These are phyloP conservation scores for Daedalea quercina DNA, from an alignment of 768 basidiomycete genomes.

Conservation along the genomic window DNA sequence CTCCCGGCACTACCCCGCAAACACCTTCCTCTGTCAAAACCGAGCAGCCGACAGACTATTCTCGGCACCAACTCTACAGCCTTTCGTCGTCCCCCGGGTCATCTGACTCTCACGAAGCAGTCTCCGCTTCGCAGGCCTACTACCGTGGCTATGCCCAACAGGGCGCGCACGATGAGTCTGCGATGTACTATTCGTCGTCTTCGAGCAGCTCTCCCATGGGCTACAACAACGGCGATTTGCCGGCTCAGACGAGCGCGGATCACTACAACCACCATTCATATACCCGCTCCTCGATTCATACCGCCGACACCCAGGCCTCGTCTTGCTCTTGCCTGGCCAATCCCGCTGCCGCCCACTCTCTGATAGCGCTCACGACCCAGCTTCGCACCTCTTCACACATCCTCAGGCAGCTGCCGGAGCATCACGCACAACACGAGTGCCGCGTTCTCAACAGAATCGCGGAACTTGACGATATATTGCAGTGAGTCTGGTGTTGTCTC, in stretches of 20 bases:
- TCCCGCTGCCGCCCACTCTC: constrained; percentile 50
- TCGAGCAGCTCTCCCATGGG: constrained; percentile 21
- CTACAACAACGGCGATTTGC: constrained; percentile 11
- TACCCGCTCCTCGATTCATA: constrained; percentile 14
- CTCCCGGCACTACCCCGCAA: constrained; percentile 6
- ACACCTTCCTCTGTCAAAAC: constrained; percentile 34
- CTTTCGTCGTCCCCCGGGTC: constrained; percentile 29
- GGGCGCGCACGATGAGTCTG: constrained; percentile 11
- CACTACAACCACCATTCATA: constrained; percentile 22
- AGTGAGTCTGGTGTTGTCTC: constrained; percentile 41
- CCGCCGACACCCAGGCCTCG: constrained; percentile 24
- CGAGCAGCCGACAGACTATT: constrained; percentile 46
- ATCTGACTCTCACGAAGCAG: background rate
- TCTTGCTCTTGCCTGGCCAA: constrained; percentile 61
- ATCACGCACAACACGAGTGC: constrained; percentile 40
- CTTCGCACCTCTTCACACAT: constrained; percentile 50
- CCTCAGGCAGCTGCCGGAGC: constrained; percentile 53
- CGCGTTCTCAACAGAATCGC: constrained; percentile 50
- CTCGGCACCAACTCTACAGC: constrained; percentile 47
- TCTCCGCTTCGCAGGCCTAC: constrained; percentile 6
- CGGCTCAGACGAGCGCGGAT: constrained; percentile 10
- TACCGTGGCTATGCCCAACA: constrained; percentile 8
- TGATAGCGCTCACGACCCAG: constrained; percentile 57
- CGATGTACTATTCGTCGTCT: constrained; percentile 16
- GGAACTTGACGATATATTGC: constrained; percentile 56